These are phyloP conservation scores for Astrocystis sublimbata DNA, from an alignment of 495 filamentous ascomycete genomes.

Conservation along the genomic window DNA sequence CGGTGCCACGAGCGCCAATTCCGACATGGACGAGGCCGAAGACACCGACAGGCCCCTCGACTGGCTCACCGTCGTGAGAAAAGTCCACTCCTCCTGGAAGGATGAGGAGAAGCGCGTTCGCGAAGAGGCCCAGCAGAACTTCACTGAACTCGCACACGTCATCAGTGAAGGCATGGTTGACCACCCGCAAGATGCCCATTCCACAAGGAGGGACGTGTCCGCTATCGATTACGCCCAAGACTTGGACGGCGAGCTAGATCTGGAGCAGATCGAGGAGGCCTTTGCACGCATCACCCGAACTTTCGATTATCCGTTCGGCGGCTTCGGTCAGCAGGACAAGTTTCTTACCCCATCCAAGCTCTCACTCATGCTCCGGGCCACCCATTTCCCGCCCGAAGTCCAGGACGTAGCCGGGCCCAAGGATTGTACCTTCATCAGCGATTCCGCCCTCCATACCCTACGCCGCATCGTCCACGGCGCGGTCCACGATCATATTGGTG, in stretches of 20 bases:
- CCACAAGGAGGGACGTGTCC: constrained; percentile 7
- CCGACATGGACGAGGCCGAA: constrained; percentile 24
- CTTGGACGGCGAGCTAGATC: constrained; percentile 63
- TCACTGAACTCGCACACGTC: constrained; percentile 77
- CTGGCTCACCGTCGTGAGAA: constrained; percentile 73
- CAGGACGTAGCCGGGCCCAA: constrained; percentile 81
- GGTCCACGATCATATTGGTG: constrained; percentile 89
- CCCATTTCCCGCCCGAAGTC: constrained; percentile 69
- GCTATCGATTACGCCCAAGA: constrained; percentile 28
- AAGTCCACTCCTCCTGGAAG: constrained; percentile 78
- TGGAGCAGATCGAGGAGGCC: constrained; percentile 90
- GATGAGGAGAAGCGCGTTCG: constrained; percentile 80
- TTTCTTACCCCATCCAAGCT: constrained; percentile 90
- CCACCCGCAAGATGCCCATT: constrained; percentile 27
- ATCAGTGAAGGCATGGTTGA: constrained; percentile 81
- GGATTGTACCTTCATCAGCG: constrained; percentile 71
- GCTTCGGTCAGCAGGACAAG: constrained; percentile 81
- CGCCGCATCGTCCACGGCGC: constrained; percentile 81
- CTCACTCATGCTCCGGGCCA: constrained; percentile 75
- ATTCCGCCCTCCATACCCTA: constrained; percentile 82
- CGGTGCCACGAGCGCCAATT: constrained; percentile 57
- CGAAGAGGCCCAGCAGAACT: constrained; percentile 78
- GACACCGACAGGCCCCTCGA: constrained; percentile 31
- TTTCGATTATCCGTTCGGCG: constrained; percentile 76
- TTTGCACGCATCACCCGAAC: constrained; percentile 74